Percentiles rank a stretch among this genome's conserved stretches.
Evolutionary conservation across 495 filamentous ascomycete species (phyloP).

Genomic region (Apiosordaria backusii): DNA sequence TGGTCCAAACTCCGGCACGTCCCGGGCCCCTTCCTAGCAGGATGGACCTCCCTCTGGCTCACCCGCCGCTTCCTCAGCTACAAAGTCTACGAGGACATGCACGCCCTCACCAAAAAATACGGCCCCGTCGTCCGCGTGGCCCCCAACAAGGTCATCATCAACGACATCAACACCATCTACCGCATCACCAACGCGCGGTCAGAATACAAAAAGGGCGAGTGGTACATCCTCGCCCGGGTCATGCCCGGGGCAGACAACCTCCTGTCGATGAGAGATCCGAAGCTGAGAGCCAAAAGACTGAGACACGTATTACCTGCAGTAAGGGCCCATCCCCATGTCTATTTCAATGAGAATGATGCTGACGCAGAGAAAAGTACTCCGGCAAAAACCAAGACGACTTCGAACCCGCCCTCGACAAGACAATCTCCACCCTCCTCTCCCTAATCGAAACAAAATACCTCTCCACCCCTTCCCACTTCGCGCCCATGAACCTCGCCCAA

Average conservation of each 20-base stretch:
- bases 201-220: constrained; percentile 38
- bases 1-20: constrained; percentile 34
- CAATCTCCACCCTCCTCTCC: constrained; percentile 41
- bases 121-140: constrained; percentile 29
- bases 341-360: neutral
- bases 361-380: constrained; percentile 19
- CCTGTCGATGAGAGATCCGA: constrained; percentile 28
- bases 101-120: constrained; percentile 16
- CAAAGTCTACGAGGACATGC: constrained; percentile 10
- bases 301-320: constrained; percentile 32
- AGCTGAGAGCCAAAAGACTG: constrained; percentile 29
- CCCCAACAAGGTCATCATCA: constrained; percentile 29
- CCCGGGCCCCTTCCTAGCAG: constrained; percentile 21
- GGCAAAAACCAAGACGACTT: constrained; percentile 45
- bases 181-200: constrained; percentile 39
- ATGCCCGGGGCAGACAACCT: constrained; percentile 41
- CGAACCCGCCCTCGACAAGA: constrained; percentile 46
- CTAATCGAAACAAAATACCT: constrained; percentile 47
- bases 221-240: constrained; percentile 43
- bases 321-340: neutral
- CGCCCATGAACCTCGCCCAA: constrained; percentile 47
- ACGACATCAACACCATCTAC: constrained; percentile 41
- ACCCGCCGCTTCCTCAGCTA: constrained; percentile 9
- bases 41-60: constrained; percentile 26
- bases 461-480: constrained; percentile 40